These are phyloP conservation scores for Penicillium brevicompactum DNA, from an alignment of 2,329 filamentous ascomycete genomes.

Conservation along the genomic window DNA sequence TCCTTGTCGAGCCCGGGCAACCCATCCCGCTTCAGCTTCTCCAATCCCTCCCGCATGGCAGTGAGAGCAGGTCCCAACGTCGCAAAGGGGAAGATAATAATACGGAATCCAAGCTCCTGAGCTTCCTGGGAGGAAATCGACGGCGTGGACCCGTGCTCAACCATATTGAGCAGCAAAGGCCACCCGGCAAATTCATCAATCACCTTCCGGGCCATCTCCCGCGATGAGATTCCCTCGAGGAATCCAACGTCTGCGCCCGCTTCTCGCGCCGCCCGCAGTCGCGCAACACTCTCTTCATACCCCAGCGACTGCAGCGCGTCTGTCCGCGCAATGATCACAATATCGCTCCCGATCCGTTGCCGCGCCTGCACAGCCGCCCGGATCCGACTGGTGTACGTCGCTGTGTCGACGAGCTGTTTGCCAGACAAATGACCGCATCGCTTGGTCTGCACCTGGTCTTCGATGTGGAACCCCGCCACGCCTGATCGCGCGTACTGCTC, in stretches of 20 bases:
- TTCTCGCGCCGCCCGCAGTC: slow-evolving; percentile 43
- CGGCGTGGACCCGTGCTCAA: slow-evolving; percentile 48
- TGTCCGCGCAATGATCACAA: slow-evolving; percentile 49
- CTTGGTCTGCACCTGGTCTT: slow-evolving; percentile 57
- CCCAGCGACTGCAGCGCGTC: slow-evolving; percentile 40
- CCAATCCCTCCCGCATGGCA: slow-evolving; percentile 40
- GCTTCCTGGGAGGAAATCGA: slow-evolving; percentile 41
- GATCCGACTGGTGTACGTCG: slow-evolving; percentile 39
- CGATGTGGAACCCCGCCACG: slow-evolving; percentile 59
- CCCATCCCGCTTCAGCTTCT: slow-evolving; percentile 41
- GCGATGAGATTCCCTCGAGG: slow-evolving; percentile 44
- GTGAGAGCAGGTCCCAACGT: slow-evolving; percentile 40
- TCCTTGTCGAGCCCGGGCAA: slow-evolving; percentile 32
- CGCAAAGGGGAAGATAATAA: slow-evolving; percentile 48
- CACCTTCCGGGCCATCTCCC: slow-evolving; percentile 39
- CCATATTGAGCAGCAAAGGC: slow-evolving; percentile 49
- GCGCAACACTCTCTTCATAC: slow-evolving; percentile 43
- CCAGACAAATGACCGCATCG: slow-evolving; percentile 45
- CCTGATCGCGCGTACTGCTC: slow-evolving; percentile 55
- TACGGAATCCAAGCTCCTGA: slow-evolving; percentile 42
- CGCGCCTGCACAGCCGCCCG: slow-evolving; percentile 41
- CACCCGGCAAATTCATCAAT: slow-evolving; percentile 40
- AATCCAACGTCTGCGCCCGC: slow-evolving; percentile 47
- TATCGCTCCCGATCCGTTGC: slow-evolving; percentile 41
- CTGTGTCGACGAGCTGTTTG: slow-evolving; percentile 41